Evolutionary conservation across 2,329 filamentous ascomycete genomes (phyloP).

Genomic region (Fusarium falciforme): DNA sequence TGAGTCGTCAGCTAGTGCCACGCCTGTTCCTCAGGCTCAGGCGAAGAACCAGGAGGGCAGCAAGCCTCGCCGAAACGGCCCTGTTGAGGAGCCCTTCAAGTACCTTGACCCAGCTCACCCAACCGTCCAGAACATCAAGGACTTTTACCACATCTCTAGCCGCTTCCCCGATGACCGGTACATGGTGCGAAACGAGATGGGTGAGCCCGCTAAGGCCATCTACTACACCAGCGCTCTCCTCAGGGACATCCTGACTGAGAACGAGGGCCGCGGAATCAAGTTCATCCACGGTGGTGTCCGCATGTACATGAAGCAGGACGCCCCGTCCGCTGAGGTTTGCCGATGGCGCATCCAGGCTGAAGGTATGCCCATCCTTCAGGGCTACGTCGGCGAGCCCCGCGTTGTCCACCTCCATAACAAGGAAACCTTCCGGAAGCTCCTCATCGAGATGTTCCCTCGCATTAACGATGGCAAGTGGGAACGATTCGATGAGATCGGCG

Average conservation of each 20-base stretch:
- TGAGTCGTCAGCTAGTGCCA: constrained; percentile 30
- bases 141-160: constrained; percentile 86
- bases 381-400: constrained; percentile 84
- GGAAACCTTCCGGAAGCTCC: constrained; percentile 82
- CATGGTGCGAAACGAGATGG: constrained; percentile 93
- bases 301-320: constrained; percentile 99
- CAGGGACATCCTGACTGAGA: constrained; percentile 85
- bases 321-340: constrained; percentile 86
- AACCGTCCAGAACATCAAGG: constrained; percentile 80
- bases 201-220: constrained; percentile 90
- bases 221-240: constrained; percentile 93
- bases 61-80: constrained; percentile 60
- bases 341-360: constrained; percentile 96
- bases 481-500: constrained; percentile 87
- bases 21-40: constrained; percentile 38
- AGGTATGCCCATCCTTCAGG: constrained; percentile 89
- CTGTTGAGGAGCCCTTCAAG: constrained; percentile 92
- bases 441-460: constrained; percentile 97
- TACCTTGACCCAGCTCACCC: constrained; percentile 81
- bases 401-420: constrained; percentile 80
- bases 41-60: constrained; percentile 37
- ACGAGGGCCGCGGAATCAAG: constrained; percentile 91
- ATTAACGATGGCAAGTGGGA: constrained; percentile 80
- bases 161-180: constrained; percentile 92
- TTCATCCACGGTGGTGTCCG: constrained; percentile 97